Percentiles rank a stretch among this genome's conserved stretches.
Evolutionary conservation across 345 rosid species (phyloP).

Genomic region (Populus alba): DNA sequence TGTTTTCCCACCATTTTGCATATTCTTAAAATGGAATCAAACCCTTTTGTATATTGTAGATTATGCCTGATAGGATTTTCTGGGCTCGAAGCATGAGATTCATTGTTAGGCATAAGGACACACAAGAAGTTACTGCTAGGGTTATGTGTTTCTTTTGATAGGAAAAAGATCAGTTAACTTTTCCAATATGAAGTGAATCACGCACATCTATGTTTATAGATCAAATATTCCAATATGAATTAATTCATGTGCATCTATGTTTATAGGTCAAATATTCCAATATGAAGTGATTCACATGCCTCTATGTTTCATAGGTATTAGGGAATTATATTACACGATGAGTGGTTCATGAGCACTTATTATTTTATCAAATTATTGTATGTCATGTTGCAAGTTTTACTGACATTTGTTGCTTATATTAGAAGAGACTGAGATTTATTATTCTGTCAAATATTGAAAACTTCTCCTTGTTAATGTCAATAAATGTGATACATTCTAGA

Average conservation of each 20-base stretch:
- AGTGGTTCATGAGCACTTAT: not conserved
- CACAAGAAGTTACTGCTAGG: not conserved
- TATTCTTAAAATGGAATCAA: not conserved
- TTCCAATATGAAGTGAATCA: not conserved
- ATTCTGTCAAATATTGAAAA: not conserved
- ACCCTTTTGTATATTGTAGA: not conserved
- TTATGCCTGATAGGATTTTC: not conserved
- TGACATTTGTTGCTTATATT: not conserved
- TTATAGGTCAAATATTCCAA: not conserved
- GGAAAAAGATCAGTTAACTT: not conserved
- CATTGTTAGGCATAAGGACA: not conserved
- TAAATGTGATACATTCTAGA: not conserved
- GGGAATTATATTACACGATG: not conserved
- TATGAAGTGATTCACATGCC: not conserved
- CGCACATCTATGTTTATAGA: not conserved
- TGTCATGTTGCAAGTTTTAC: not conserved
- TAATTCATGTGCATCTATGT: not conserved
- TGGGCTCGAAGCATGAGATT: not conserved
- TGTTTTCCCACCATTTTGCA: not conserved
- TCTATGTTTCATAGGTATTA: not conserved
- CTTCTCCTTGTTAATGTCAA: not conserved
- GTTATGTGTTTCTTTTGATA: not conserved
- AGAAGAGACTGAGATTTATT: not conserved
- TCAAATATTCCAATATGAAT: not conserved
- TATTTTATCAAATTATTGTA: not conserved